Conservation (phyloP, 2,329 filamentous ascomycete genomes). For the Diaporthe amygdali region DNA sequence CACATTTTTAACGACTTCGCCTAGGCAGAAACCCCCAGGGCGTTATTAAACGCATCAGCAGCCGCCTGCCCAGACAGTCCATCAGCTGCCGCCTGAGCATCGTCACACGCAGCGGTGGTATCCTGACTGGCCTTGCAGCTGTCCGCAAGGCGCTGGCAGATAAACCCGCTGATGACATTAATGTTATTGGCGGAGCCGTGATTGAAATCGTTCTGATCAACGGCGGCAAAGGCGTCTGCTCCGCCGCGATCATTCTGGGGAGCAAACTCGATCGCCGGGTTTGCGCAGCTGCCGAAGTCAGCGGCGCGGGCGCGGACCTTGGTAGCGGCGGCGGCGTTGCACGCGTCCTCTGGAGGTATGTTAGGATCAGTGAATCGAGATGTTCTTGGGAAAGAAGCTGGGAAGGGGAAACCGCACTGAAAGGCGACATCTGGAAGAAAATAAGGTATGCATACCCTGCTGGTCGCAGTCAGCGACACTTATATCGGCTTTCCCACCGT, state of each 20-base stretch:
- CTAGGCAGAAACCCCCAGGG: conserved; percentile 36
- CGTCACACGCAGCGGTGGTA: conserved; percentile 38
- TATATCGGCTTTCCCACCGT: conserved; percentile 44
- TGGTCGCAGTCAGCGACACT: conserved; percentile 46
- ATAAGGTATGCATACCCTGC: conserved; percentile 32
- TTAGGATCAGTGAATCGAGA: not conserved
- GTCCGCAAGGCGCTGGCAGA: conserved; percentile 40
- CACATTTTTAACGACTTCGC: not conserved
- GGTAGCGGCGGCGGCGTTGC: conserved; percentile 33
- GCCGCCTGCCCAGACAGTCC: conserved; percentile 40
- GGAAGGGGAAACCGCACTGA: not conserved
- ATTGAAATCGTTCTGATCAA: conserved; percentile 48
- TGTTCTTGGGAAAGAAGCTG: not conserved
- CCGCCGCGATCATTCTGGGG: conserved; percentile 51
- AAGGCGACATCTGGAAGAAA: not conserved
- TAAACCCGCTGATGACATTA: conserved; percentile 42
- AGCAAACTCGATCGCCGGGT: conserved; percentile 55
- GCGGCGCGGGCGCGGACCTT: conserved; percentile 29
- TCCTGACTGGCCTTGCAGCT: conserved; percentile 39
- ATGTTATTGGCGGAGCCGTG: conserved; percentile 53
- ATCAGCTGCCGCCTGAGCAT: conserved; percentile 36
- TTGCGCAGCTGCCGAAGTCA: conserved; percentile 52
- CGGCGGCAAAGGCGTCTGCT: conserved; percentile 45
- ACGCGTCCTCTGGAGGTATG: conserved; percentile 36
- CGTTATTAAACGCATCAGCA: conserved; percentile 43